Conservation (phyloP, 2,329 filamentous ascomycete genomes). For the Amauroascus niger region DNA sequence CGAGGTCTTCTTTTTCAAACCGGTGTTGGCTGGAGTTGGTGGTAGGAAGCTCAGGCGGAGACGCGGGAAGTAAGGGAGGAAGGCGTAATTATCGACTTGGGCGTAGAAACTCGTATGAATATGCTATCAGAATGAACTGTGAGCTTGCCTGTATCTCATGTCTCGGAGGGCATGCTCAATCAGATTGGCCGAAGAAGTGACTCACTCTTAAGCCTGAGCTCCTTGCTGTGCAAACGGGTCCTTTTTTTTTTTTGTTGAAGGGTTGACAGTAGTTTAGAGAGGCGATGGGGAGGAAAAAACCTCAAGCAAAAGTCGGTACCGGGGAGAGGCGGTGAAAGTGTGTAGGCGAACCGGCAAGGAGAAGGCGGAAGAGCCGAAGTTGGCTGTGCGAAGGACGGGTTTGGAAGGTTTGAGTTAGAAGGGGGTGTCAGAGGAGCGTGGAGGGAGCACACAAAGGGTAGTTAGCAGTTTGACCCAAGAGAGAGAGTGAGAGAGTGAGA, state of each 20-base stretch:
- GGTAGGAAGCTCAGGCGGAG: too few species aligned
- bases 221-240: not conserved
- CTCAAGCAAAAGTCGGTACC: not conserved
- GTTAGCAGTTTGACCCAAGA: not conserved
- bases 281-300: not conserved
- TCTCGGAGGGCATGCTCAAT: too few species aligned
- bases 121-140: too few species aligned
- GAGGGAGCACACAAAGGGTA: not conserved
- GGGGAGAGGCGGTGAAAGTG: slow-evolving; percentile 1
- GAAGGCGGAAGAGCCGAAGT: not conserved
- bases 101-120: too few species aligned
- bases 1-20: not conserved
- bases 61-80: too few species aligned
- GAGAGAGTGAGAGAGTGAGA: not conserved
- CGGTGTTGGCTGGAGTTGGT: not conserved
- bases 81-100: too few species aligned
- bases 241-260: too few species aligned
- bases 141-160: too few species aligned
- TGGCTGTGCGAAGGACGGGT: not conserved
- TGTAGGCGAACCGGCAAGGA: not conserved
- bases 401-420: not conserved
- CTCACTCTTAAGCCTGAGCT: not conserved
- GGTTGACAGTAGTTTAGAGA: not conserved
- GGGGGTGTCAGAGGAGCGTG: not conserved
- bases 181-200: too few species aligned